A percentile compares a stretch with the other conserved stretches of the same genome.
phyloP scores from a whole-genome alignment of 106 monocot genomes.

The Allium cepa region DNA sequence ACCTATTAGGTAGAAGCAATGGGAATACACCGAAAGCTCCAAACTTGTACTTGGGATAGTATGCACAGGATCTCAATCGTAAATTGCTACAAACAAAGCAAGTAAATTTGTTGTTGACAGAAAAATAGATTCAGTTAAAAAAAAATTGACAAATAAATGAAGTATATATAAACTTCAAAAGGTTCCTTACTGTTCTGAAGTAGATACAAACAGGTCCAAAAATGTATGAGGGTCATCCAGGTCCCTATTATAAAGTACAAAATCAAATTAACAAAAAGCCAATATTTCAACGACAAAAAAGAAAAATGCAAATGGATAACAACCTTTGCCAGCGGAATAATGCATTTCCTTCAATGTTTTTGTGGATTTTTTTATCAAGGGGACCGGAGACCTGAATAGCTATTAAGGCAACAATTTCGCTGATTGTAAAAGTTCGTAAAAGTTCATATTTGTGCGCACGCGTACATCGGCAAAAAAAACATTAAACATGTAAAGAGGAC shows the following conservation, averaged over 20 bases:
- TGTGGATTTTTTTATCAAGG: no score
- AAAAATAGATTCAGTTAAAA: neutral
- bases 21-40: slow-evolving; percentile 82
- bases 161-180: slow-evolving; percentile 3
- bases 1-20: slow-evolving; percentile 49
- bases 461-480: no score
- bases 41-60: no score
- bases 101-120: no score
- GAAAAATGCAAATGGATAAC: neutral
- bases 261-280: neutral
- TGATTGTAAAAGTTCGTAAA: no score
- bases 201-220: slow-evolving; percentile 77
- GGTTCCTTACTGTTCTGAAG: slow-evolving; percentile 54
- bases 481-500: no score
- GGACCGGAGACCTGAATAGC: no score
- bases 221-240: slow-evolving; percentile 94
- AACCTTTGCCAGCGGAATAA: slow-evolving; percentile 99
- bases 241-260: slow-evolving; percentile 38
- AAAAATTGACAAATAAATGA: neutral
- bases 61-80: no score
- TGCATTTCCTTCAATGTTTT: no score
- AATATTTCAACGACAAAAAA: neutral
- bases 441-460: no score
- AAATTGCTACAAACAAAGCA: slow-evolving; percentile 43
- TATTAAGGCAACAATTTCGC: no score